Evolutionary conservation across 2,329 filamentous ascomycete species (phyloP).

Genomic region (Canariomyces notabilis): DNA sequence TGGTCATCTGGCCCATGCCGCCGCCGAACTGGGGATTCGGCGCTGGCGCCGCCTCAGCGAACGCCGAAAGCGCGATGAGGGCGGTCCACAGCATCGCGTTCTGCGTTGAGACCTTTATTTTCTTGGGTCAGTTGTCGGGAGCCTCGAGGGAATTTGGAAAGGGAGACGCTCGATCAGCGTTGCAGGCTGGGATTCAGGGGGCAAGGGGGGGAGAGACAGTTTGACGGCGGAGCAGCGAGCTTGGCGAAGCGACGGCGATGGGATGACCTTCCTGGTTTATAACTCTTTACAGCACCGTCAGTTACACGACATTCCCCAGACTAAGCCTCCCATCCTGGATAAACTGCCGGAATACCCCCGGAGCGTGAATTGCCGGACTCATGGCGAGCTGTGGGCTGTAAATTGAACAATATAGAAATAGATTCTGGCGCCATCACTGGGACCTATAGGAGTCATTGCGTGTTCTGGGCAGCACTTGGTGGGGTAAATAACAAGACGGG

Average conservation of each 20-base stretch:
- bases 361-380: conserved; percentile 13
- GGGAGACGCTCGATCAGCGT: background rate
- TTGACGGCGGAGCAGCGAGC: background rate
- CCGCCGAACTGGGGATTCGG: conserved; percentile 25
- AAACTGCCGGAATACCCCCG: conserved; percentile 10
- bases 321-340: background rate
- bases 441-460: conserved; percentile 8
- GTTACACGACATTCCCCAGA: background rate
- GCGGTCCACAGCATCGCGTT: conserved; percentile 32
- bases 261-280: conserved; percentile 5
- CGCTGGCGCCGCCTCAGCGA: conserved; percentile 27
- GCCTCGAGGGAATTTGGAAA: background rate
- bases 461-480: background rate
- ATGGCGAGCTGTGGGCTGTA: conserved; percentile 5
- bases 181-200: background rate
- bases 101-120: too few relatives aligned
- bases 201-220: background rate
- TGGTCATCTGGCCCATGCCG: conserved; percentile 22
- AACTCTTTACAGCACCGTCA: background rate
- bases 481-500: conserved; percentile 16
- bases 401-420: conserved; percentile 12
- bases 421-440: conserved; percentile 10
- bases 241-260: background rate
- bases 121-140: background rate
- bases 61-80: conserved; percentile 28